A percentile compares a stretch with the other conserved stretches of the same genome.
These are phyloP conservation scores for Magnolia sinica DNA, from an alignment of 164 flowering plant genomes.

Conservation along the genomic window DNA sequence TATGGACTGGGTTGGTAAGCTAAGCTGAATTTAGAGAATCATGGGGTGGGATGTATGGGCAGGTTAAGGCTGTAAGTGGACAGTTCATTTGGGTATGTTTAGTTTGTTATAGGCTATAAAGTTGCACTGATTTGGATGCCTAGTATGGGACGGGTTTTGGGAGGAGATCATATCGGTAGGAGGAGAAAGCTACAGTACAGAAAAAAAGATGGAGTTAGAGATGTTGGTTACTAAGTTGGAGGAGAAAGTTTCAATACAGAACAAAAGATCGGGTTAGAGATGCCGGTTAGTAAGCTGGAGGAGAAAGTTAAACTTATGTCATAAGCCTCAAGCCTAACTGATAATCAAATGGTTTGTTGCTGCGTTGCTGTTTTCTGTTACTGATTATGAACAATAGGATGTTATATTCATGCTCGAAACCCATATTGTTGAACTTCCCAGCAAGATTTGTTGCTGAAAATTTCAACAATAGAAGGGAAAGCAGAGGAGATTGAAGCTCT, in stretches of 20 bases:
- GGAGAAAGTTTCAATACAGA: conserved; percentile 21
- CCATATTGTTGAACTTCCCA: conserved; percentile 36
- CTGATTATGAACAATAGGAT: not conserved
- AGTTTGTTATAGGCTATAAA: too few species aligned
- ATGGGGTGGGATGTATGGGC: too few species aligned
- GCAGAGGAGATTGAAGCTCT: conserved; percentile 47
- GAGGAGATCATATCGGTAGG: too few species aligned
- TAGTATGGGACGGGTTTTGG: too few species aligned
- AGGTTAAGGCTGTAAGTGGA: too few species aligned
- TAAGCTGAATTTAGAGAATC: too few species aligned
- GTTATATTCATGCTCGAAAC: conserved; percentile 13
- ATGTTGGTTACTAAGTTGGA: conserved; percentile 45
- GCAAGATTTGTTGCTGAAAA: conserved; percentile 61
- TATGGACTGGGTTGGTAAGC: too few species aligned
- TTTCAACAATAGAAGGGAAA: conserved; percentile 49
- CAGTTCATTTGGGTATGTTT: too few species aligned
- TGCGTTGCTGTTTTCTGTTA: not conserved
- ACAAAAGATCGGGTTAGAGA: conserved; percentile 59
- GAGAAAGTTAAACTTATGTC: conserved; percentile 39
- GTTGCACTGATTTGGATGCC: too few species aligned
- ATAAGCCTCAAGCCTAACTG: conserved; percentile 47
- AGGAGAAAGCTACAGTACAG: too few species aligned
- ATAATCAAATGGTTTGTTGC: conserved; percentile 61
- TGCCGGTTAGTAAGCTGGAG: conserved; percentile 46
- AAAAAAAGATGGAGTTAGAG: conserved; percentile 57